phyloP scores from a whole-genome alignment of 768 basidiomycete genomes.

The Phylloporus rhodoxanthus region DNA sequence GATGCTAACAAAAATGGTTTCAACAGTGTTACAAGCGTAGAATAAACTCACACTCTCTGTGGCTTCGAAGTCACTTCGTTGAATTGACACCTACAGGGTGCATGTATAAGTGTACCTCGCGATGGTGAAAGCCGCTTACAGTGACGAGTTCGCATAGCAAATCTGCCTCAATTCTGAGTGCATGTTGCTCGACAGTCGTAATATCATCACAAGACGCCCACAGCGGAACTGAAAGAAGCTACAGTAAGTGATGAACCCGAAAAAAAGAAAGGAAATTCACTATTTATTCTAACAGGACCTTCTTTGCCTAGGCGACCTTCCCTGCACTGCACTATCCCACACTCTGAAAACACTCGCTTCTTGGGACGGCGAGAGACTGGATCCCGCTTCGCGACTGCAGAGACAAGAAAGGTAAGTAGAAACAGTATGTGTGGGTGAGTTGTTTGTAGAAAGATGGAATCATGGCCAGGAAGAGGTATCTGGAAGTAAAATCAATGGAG shows the following conservation, averaged over 20 bases:
- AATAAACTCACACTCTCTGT: conserved; percentile 47
- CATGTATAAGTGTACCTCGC: background rate
- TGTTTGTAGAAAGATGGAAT: conserved; percentile 48
- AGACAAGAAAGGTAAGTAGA: conserved; percentile 61
- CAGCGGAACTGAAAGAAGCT: conserved; percentile 39
- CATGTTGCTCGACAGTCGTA: conserved; percentile 40
- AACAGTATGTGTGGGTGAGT: conserved; percentile 67
- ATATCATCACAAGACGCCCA: conserved; percentile 53
- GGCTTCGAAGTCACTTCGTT: conserved; percentile 61
- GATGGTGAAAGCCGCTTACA: conserved; percentile 33
- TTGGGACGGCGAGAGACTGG: conserved; percentile 70
- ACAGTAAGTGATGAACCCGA: background rate
- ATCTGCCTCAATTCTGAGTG: conserved; percentile 65
- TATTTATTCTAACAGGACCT: conserved; percentile 9
- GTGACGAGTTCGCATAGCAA: conserved; percentile 63
- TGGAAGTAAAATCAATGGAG: conserved; percentile 6
- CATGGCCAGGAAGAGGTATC: conserved; percentile 31
- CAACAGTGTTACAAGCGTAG: background rate
- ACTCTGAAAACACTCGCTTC: conserved; percentile 60
- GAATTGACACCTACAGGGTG: conserved; percentile 48
- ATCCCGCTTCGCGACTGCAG: conserved; percentile 63
- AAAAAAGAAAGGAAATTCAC: conserved; percentile 3
- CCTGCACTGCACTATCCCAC: conserved; percentile 47
- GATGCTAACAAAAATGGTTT: conserved; percentile 21
- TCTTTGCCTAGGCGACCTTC: conserved; percentile 36